phyloP scores from a whole-genome alignment of 2,329 filamentous ascomycete genomes.

The Tolypocladium ovalisporum region DNA sequence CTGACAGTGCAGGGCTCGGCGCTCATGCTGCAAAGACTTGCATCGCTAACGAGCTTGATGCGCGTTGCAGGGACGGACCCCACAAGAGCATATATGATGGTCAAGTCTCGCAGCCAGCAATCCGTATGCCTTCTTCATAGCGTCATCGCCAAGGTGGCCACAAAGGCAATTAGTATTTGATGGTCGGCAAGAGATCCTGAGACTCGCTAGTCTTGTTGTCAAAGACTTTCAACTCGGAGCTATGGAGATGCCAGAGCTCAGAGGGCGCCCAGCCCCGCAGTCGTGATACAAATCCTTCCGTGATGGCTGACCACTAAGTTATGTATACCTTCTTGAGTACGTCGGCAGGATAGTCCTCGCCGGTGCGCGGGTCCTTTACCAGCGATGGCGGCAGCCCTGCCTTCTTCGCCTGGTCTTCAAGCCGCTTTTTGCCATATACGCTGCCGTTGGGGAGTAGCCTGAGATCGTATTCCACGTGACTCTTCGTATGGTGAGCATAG shows the following conservation, averaged over 20 bases:
- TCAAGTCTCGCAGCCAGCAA: too few relatives aligned
- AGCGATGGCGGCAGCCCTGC: constrained; percentile 54
- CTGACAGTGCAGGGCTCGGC: background rate
- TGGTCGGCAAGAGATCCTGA: background rate
- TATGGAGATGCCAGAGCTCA: background rate
- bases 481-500: constrained; percentile 92
- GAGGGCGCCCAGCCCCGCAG: background rate
- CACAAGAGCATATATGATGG: too few relatives aligned
- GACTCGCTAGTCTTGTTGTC: background rate
- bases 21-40: background rate
- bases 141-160: background rate
- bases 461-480: constrained; percentile 79
- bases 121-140: background rate
- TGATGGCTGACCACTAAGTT: constrained; percentile 36
- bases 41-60: background rate
- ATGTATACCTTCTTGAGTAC: constrained; percentile 84
- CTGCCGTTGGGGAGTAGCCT: constrained; percentile 79
- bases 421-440: constrained; percentile 66
- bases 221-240: background rate
- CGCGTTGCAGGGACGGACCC: background rate
- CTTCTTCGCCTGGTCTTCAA: constrained; percentile 71
- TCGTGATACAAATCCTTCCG: background rate
- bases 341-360: constrained; percentile 50
- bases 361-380: constrained; percentile 71
- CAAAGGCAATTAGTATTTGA: background rate